phyloP scores from a whole-genome alignment of 2,329 filamentous ascomycete species.

The Chrysosporium queenslandicum region DNA sequence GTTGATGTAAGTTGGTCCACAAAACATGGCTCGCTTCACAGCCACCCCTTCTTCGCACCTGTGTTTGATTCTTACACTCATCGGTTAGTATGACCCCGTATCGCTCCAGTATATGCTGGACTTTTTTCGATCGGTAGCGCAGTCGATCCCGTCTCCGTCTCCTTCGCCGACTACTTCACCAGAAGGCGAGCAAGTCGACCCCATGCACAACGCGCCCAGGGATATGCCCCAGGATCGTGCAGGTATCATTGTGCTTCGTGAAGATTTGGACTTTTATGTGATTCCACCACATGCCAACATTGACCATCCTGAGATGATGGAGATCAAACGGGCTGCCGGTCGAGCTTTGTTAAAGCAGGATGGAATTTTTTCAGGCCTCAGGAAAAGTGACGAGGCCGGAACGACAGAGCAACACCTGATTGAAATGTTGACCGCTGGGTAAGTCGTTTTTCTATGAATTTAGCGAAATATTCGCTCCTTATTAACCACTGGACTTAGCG shows the following conservation, averaged over 20 bases:
- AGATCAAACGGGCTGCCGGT: constrained; percentile 86
- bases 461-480: constrained; percentile 14
- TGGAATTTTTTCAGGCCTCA: constrained; percentile 90
- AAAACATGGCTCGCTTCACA: background rate
- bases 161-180: constrained; percentile 56
- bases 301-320: constrained; percentile 79
- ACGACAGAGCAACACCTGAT: constrained; percentile 97
- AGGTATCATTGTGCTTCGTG: constrained; percentile 90
- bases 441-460: constrained; percentile 34
- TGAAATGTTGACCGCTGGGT: constrained; percentile 98
- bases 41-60: background rate
- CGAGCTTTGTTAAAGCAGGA: constrained; percentile 77
- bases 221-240: constrained; percentile 78
- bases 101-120: constrained; percentile 99
- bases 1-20: constrained; percentile 70
- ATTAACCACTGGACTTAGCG: constrained; percentile 45
- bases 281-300: constrained; percentile 84
- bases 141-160: constrained; percentile 68
- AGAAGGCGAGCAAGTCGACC: constrained; percentile 54
- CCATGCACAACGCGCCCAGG: constrained; percentile 57
- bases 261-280: constrained; percentile 94
- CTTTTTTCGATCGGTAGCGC: constrained; percentile 91
- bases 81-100: constrained; percentile 77
- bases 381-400: constrained; percentile 89
- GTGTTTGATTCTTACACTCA: constrained; percentile 12